Base-by-base conservation (phyloP, 805 yeast genomes). In the Torulaspora franciscae region DNA sequence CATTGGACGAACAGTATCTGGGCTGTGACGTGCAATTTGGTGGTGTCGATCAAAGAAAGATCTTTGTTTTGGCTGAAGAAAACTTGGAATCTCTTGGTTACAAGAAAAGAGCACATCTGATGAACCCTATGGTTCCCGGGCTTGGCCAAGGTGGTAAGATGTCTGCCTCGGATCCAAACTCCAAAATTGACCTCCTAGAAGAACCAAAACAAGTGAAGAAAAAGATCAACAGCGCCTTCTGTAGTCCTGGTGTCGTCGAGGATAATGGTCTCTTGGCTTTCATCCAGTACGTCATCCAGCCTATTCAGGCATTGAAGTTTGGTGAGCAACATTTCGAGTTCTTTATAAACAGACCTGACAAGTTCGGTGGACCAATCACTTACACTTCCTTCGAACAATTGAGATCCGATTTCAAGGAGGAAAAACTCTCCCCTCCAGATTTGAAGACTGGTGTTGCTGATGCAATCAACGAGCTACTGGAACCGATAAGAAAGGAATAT, bases 101-200 rank as follows among this genome's bases (percentile, higher is more conserved):
- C 82, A 87, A 85, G 71, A 93, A 93, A 76, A 83, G 99, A 66
- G 99, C 95, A 25, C 99, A 93, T 71, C 75, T 93, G 64, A 93
- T 93, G 99, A 93, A 93, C 72, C 91, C 89, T 44, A 91, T 93
- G 98, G 96, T 95, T 37, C 99, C 99, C 40, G 98, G 99, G 43
- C 78, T 93, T 58, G 81, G 84, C 26, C 96, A 90, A 70, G 97
- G 98, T 58, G 99, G 95, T 60, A 93, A 93, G 66, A 93, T 93
- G 99, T 87, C 96, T 58, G 96, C 99, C 2, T 87, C 96, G 28
- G 99, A 93, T 71, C 97, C 99, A 58, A 93, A 89, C 74, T 90
- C 98, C 46, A 93, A 93, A 71, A 89, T 93, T 52, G 99, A 93
- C 62, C 67, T 93, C 29, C 70, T 90, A 49, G 99, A 93, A 67